phyloP scores from a whole-genome alignment of 768 basidiomycete genomes.

The Leccinum sublutescens region DNA sequence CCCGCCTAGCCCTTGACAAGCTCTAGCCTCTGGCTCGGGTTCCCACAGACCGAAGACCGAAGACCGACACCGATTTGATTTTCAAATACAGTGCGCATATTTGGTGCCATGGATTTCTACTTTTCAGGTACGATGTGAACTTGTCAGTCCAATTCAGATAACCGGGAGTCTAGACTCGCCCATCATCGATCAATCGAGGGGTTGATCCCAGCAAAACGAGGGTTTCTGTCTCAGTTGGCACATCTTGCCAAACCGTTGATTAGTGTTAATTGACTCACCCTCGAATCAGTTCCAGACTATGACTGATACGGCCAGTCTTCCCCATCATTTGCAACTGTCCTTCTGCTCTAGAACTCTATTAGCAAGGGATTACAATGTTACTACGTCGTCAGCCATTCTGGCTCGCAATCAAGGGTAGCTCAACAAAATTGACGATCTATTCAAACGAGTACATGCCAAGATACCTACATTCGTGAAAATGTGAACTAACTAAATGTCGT shows the following conservation, averaged over 20 bases:
- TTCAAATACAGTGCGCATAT: conserved; percentile 16
- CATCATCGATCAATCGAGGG: conserved; percentile 12
- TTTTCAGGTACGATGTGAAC: not conserved
- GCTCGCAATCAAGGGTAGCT: not conserved
- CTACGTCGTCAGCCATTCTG: not conserved
- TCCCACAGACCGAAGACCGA: not conserved
- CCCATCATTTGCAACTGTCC: not conserved
- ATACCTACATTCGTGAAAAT: not conserved
- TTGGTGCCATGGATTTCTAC: not conserved
- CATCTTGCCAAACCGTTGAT: not conserved
- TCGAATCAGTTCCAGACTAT: conserved; percentile 7
- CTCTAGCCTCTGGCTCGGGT: not conserved
- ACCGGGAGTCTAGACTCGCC: conserved; percentile 3
- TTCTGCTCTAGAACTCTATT: not conserved
- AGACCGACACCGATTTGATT: conserved; percentile 8
- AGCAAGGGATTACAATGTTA: not conserved
- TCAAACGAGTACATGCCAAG: conserved; percentile 6
- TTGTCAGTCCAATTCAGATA: not conserved
- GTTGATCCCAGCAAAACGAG: conserved; percentile 3
- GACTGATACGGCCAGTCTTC: not conserved
- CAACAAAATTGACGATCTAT: not conserved
- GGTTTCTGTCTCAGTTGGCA: conserved; percentile 6
- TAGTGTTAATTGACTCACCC: not conserved
- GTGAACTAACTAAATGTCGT: not conserved
- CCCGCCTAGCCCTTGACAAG: conserved; percentile 1